A percentile compares a stretch with the other conserved stretches of the same genome.
Evolutionary conservation across 2,329 filamentous ascomycete genomes (phyloP).

Genomic region (Verticillium zaregamsianum): DNA sequence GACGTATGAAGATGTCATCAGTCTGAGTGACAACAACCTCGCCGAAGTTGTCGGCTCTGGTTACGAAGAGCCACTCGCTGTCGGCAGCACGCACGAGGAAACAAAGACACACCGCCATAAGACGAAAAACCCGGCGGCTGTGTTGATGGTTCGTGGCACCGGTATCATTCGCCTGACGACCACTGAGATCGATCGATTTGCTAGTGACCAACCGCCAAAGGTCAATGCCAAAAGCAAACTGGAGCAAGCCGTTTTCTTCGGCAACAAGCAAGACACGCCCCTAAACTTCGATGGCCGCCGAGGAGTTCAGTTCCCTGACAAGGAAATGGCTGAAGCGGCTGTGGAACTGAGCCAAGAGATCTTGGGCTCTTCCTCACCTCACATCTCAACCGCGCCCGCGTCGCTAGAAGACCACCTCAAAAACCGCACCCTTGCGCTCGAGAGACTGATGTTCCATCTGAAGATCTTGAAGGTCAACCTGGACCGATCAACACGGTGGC

Average conservation of each 20-base stretch:
- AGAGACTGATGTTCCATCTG: constrained; percentile 70
- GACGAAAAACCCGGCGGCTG: constrained; percentile 57
- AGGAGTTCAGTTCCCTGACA: constrained; percentile 60
- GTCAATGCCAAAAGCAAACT: constrained; percentile 85
- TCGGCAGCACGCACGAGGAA: constrained; percentile 35
- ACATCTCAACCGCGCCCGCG: constrained; percentile 67
- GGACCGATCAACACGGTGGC: constrained; percentile 68
- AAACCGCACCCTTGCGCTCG: constrained; percentile 67
- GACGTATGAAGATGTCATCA: constrained; percentile 81
- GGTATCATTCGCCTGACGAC: constrained; percentile 58
- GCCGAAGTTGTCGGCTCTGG: constrained; percentile 62
- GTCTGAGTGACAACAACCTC: constrained; percentile 64
- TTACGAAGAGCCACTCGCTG: constrained; percentile 51
- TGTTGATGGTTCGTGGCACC: constrained; percentile 59
- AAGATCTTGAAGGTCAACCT: constrained; percentile 61
- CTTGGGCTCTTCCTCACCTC: constrained; percentile 69
- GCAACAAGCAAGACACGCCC: constrained; percentile 76
- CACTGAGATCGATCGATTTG: constrained; percentile 56
- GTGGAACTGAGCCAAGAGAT: constrained; percentile 77
- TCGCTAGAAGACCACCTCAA: constrained; percentile 79
- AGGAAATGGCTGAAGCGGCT: constrained; percentile 74
- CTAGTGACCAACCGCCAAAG: constrained; percentile 50
- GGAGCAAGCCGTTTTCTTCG: constrained; percentile 93
- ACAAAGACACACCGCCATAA: constrained; percentile 46
- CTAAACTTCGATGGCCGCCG: constrained; percentile 73